Evolutionary conservation across 768 basidiomycete species (phyloP).

Genomic region (Tricholomella constricta): DNA sequence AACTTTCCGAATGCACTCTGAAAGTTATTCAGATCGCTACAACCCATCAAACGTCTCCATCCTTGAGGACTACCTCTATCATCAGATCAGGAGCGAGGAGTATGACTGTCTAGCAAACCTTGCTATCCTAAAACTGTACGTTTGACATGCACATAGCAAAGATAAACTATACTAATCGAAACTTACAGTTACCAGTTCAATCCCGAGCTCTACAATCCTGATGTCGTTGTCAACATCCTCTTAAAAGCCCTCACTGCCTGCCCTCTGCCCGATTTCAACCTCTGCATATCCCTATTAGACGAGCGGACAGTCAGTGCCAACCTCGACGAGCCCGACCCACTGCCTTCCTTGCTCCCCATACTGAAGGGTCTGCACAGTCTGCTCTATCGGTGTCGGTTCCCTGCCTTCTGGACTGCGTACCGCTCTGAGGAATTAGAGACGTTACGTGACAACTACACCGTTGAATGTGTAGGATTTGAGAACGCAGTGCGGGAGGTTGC

Average conservation of each 20-base stretch:
- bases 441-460: conserved; percentile 85
- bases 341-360: conserved; percentile 67
- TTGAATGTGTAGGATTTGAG: conserved; percentile 83
- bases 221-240: conserved; percentile 93
- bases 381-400: conserved; percentile 84
- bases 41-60: conserved; percentile 93
- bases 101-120: conserved; percentile 96
- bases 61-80: conserved; percentile 95
- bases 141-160: conserved; percentile 1
- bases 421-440: conserved; percentile 66
- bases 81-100: conserved; percentile 87
- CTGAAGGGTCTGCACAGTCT: conserved; percentile 68
- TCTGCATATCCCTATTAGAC: conserved; percentile 90
- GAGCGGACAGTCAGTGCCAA: conserved; percentile 59
- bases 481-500: conserved; percentile 79
- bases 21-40: conserved; percentile 74
- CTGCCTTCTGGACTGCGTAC: conserved; percentile 81
- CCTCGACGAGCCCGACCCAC: conserved; percentile 81
- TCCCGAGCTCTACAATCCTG: conserved; percentile 87
- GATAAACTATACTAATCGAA: conserved; percentile 9
- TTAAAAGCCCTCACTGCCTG: conserved; percentile 85
- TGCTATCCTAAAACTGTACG: conserved; percentile 89
- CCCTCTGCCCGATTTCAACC: conserved; percentile 91
- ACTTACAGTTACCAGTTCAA: conserved; percentile 89
- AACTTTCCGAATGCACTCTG: conserved; percentile 4